Evolutionary conservation across 1,139 yeast species (phyloP), one percentile per base, ranked within the genome.

Genomic region (Geotrichum bryndzae): DNA sequence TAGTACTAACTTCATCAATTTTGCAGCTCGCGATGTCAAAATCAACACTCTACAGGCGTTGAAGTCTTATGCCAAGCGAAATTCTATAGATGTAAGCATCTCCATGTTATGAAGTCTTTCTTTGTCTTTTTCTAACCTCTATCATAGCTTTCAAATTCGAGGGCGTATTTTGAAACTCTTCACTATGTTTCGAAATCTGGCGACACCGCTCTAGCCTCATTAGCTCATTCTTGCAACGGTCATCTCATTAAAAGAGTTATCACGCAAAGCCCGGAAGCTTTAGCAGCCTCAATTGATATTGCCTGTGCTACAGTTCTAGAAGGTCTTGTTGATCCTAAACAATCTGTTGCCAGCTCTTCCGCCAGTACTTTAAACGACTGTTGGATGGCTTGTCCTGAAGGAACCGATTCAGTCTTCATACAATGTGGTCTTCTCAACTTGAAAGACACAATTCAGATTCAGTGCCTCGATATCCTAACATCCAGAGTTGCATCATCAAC

Each of bases 241-340:
- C 94, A 90, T 70, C 75, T 90, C 56, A 83, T 89, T 35, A 89
- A 88, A 68, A 79, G 97, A 23, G 84, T 89, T 1, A 84, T 88
- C 59, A 84, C 86, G 73, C 97, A 90, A 74, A 86, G 88, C 66
- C 79, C 84, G 0, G 78, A 80, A 1, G 77, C 81, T 1, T 77
- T 91, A 54, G 78, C 77, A 61, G 76, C 76, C 1, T 82, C 82
- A 52, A 79, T 84, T 38, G 78, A 75, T 56, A 74, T 78, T 31
- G 82, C 85, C 2, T 74, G 86, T 15, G 92, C 94, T 0, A 77
- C 84, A 11, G 72, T 88, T 29, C 74, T 88, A 15, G 79, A 79
- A 60, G 78, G 82, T 55, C 73, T 87, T 53, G 81, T 81, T 1
- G 88, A 84, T 64, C 64, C 77, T 1, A 82, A 79, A 62, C 66